These are phyloP conservation scores for Trypanosoma brucei DNA, from an alignment of 208 protist genomes.

Conservation along the genomic window DNA sequence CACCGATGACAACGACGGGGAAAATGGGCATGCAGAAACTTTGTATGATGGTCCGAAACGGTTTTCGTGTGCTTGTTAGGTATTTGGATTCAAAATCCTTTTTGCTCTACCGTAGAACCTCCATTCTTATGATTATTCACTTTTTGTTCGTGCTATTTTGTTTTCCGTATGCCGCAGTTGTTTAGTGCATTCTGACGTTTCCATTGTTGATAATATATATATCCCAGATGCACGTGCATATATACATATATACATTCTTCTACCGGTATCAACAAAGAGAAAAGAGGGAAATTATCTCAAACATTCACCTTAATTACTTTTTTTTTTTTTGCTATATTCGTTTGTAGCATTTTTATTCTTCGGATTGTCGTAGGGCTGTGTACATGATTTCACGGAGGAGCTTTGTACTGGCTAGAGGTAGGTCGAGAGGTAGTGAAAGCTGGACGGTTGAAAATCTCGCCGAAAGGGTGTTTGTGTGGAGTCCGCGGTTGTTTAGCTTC, in stretches of 20 bases:
- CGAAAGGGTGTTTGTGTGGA: constrained; percentile 61
- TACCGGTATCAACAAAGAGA: too few species aligned
- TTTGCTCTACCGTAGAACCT: constrained; percentile 10
- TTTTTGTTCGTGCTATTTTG: constrained; percentile 13
- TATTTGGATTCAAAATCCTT: constrained; percentile 8
- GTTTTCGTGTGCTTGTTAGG: constrained; percentile 21
- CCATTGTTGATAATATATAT: too few species aligned
- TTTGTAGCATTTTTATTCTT: background rate
- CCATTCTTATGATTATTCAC: background rate
- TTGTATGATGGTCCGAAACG: background rate
- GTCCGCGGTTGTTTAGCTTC: constrained; percentile 55
- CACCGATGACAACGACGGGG: constrained; percentile 8
- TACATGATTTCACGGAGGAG: background rate
- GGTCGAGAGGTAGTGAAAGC: constrained; percentile 6
- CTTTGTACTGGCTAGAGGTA: background rate
- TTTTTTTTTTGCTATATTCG: background rate
- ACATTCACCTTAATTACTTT: too few species aligned
- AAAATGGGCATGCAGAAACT: background rate
- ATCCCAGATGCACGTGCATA: too few species aligned
- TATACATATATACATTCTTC: too few species aligned
- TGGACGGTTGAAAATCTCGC: constrained; percentile 43
- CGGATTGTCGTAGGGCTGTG: too few species aligned
- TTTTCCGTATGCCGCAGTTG: background rate
- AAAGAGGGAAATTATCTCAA: too few species aligned
- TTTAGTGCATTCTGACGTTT: too few species aligned